Evolutionary conservation across 495 filamentous ascomycete genomes (phyloP), one percentile per base, ranked within the genome.

Genomic region (Mycothermus thermophilus): DNA sequence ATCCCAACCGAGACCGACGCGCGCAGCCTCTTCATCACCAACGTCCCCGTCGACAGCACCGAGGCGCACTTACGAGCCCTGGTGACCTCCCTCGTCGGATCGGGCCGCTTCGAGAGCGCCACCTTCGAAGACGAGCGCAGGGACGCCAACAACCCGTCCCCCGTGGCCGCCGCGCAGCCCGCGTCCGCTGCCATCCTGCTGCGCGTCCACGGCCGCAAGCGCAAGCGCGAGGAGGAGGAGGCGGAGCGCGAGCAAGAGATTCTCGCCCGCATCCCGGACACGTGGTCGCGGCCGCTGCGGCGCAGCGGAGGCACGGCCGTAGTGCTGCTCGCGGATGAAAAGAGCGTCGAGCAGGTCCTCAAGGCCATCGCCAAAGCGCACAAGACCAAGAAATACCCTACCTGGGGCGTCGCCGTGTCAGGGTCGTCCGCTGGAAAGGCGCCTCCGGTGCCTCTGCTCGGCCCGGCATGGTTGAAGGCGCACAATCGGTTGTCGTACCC

Each of bases 11-110:
- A 72, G 12, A 67, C 79, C 47, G 75, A 86, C 47, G 51, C 69
- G 15, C 76, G 84, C 38, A 80, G 79, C 30, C 68, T 97, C 16
- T 97, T 93, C 60, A 48, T 87, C 15, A 77, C 85, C 41, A 96
- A 97, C 51, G 51, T 88, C 5, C 92, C 90, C 22, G 63, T 85
- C 44, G 88, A 95, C 55, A 75, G 80, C 36, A 93, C 82, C 23
- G 74, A 80, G 31, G 47, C 58, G 1, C 83, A 90, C 47, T 58
- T 96, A 12, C 77, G 83, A 24, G 63, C 71, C 36, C 59, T 97
- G 0, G 84, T 94, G 44, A 59, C 71, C 0, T 62, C 62, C 0
- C 66, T 83, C 27, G 64, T 90, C 17, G 76, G 82, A 20, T 73
- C 74, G 4, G 80, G 79, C 17, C 69, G 77, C 27, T 75, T 97